Percentiles rank a stretch among this genome's conserved stretches.
These are phyloP conservation scores for Stropharia rugosoannulata DNA, from an alignment of 768 basidiomycete species.

Conservation along the genomic window DNA sequence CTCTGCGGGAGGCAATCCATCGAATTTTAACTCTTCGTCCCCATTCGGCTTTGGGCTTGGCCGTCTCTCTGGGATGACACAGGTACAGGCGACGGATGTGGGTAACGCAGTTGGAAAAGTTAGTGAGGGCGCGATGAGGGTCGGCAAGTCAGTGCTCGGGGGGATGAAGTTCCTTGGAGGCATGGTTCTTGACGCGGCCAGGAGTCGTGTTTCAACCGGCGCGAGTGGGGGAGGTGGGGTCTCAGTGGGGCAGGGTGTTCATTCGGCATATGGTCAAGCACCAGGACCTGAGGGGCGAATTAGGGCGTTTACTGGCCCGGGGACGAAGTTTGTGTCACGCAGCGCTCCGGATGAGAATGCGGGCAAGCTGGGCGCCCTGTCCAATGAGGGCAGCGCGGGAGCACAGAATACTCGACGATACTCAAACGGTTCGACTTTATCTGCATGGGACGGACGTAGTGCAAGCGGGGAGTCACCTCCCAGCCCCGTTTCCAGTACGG, in stretches of 20 bases:
- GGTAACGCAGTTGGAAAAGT: conserved; percentile 56
- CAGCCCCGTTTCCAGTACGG: background rate
- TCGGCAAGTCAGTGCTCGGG: conserved; percentile 38
- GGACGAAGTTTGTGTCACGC: conserved; percentile 47
- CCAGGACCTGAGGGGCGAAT: conserved; percentile 6
- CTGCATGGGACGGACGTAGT: background rate
- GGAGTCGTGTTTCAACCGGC: conserved; percentile 28
- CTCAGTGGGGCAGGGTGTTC: too few relatives aligned
- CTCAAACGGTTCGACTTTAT: conserved; percentile 13
- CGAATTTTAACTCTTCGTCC: conserved; percentile 12
- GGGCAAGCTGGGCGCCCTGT: too few relatives aligned
- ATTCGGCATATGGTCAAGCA: background rate
- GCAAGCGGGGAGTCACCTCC: background rate
- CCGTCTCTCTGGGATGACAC: conserved; percentile 27
- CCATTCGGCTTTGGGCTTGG: conserved; percentile 18
- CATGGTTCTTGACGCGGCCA: conserved; percentile 54
- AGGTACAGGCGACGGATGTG: conserved; percentile 32
- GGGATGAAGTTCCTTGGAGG: conserved; percentile 69
- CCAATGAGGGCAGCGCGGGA: conserved; percentile 7
- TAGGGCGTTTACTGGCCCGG: conserved; percentile 4
- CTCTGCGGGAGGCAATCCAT: too few relatives aligned
- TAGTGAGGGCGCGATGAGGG: conserved; percentile 39
- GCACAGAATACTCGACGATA: too few relatives aligned
- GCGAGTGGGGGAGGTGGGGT: background rate
- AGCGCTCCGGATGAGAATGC: conserved; percentile 52